A percentile compares a stretch with the other conserved stretches of the same genome.
Conservation (phyloP, 257 asterid genomes). For the Nicotiana noctiflora region DNA sequence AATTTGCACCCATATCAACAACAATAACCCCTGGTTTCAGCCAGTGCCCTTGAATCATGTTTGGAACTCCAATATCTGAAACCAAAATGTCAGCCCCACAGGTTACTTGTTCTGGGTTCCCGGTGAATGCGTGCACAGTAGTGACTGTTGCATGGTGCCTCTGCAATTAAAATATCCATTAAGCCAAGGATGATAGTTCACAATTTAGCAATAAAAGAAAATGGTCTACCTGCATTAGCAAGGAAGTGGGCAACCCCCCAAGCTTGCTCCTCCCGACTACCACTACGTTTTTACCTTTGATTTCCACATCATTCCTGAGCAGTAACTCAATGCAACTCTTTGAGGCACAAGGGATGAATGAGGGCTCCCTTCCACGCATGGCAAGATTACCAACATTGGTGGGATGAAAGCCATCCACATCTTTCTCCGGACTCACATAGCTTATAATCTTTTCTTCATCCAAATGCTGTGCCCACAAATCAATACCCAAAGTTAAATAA, state of each 20-base stretch:
- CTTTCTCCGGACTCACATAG: slow-evolving; percentile 16
- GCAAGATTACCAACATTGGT: slow-evolving; percentile 23
- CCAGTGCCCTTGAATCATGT: slow-evolving; percentile 23
- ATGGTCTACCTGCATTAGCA: slow-evolving; percentile 20
- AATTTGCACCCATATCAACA: slow-evolving; percentile 19
- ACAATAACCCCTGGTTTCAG: slow-evolving; percentile 22
- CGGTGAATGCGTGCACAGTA: slow-evolving; percentile 18
- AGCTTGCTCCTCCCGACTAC: slow-evolving; percentile 30
- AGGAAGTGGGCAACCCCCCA: slow-evolving; percentile 21
- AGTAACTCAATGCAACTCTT: slow-evolving; percentile 25
- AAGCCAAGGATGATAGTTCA: background rate
- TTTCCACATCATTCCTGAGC: slow-evolving; percentile 18
- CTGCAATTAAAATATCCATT: slow-evolving; percentile 14
- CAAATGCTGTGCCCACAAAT: slow-evolving; percentile 15
- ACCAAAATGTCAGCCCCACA: slow-evolving; percentile 21
- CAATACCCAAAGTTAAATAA: background rate
- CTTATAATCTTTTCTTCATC: slow-evolving; percentile 20
- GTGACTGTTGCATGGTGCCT: slow-evolving; percentile 24
- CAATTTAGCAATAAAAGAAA: background rate
- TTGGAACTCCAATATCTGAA: slow-evolving; percentile 23
- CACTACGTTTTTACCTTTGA: slow-evolving; percentile 23
- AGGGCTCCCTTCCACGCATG: slow-evolving; percentile 21
- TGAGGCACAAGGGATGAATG: slow-evolving; percentile 26
- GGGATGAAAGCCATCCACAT: slow-evolving; percentile 30
- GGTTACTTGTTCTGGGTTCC: slow-evolving; percentile 16